Conservation (phyloP, 2,329 filamentous ascomycete species). For the Mycosphaerella sp. region DNA sequence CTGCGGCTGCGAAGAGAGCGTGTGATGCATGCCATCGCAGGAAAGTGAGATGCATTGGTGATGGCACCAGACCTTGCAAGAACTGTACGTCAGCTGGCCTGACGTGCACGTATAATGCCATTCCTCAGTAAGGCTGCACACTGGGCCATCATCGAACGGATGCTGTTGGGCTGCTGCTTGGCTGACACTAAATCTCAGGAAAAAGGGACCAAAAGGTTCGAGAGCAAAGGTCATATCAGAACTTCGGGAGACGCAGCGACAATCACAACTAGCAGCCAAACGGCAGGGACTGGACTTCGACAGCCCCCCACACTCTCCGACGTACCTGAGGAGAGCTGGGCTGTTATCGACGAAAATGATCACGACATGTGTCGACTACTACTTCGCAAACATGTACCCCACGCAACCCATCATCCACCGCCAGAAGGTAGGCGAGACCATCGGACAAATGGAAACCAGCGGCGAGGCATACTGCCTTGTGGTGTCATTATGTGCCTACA, state of each 20-base stretch:
- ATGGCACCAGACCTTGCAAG: constrained; percentile 51
- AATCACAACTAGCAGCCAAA: constrained; percentile 41
- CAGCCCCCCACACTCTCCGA: constrained; percentile 37
- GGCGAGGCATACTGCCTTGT: constrained; percentile 55
- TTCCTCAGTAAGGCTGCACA: constrained; percentile 48
- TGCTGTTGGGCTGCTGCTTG: neutral
- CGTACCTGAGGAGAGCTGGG: constrained; percentile 43
- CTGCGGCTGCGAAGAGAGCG: constrained; percentile 29
- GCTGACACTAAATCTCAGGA: constrained; percentile 26
- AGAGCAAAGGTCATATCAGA: constrained; percentile 59
- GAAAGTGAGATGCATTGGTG: constrained; percentile 49
- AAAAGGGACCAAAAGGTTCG: constrained; percentile 58
- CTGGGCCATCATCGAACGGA: too few species aligned
- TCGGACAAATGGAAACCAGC: constrained; percentile 47
- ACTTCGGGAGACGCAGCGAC: constrained; percentile 49
- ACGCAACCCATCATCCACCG: constrained; percentile 56
- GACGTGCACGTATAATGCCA: constrained; percentile 58
- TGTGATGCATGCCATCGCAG: constrained; percentile 42
- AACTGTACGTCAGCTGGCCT: constrained; percentile 55
- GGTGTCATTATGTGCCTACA: constrained; percentile 46
- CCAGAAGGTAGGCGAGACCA: constrained; percentile 47
- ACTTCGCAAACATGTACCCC: constrained; percentile 58
- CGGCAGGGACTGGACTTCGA: constrained; percentile 37
- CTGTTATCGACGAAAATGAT: constrained; percentile 48
- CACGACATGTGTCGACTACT: constrained; percentile 53